These are phyloP conservation scores for Cyphellophora attinorum DNA, from an alignment of 2,329 filamentous ascomycete species.

Conservation along the genomic window DNA sequence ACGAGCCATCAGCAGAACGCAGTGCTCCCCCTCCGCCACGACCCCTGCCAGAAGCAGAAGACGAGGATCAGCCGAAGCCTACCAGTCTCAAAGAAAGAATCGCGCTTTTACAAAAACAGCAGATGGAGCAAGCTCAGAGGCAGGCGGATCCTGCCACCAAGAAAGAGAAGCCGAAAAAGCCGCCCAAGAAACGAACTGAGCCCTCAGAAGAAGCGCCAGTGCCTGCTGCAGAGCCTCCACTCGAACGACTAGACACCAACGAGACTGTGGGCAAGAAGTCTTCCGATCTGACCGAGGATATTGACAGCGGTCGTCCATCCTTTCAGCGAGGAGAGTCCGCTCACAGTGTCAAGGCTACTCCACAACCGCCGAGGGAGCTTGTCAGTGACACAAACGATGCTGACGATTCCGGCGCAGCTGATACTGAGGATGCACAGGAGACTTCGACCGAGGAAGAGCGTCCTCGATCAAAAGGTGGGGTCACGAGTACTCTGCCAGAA, in stretches of 20 bases:
- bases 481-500: slow-evolving; percentile 5
- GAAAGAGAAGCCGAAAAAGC: slow-evolving; percentile 80
- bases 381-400: slow-evolving; percentile 57
- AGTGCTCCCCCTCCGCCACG: slow-evolving; percentile 24
- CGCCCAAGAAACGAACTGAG: slow-evolving; percentile 55
- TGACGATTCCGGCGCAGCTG: slow-evolving; percentile 54
- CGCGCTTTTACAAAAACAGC: slow-evolving; percentile 85
- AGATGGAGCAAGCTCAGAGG: slow-evolving; percentile 76
- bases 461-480: slow-evolving; percentile 48
- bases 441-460: slow-evolving; percentile 58
- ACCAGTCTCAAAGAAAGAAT: slow-evolving; percentile 92
- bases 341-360: slow-evolving; percentile 23
- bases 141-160: slow-evolving; percentile 69
- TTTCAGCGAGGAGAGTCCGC: neutral
- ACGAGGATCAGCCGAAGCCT: slow-evolving; percentile 79
- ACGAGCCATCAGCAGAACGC: slow-evolving; percentile 22
- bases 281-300: slow-evolving; percentile 21
- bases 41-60: slow-evolving; percentile 39
- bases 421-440: slow-evolving; percentile 53
- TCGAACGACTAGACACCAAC: slow-evolving; percentile 23
- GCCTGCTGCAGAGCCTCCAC: slow-evolving; percentile 18
- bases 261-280: slow-evolving; percentile 27
- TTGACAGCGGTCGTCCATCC: neutral
- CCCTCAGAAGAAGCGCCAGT: slow-evolving; percentile 24
- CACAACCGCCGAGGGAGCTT: slow-evolving; percentile 39